Percentiles rank a stretch among this genome's conserved stretches.
Evolutionary conservation across 2,329 filamentous ascomycete species (phyloP).

Genomic region (Botrytis medusae): DNA sequence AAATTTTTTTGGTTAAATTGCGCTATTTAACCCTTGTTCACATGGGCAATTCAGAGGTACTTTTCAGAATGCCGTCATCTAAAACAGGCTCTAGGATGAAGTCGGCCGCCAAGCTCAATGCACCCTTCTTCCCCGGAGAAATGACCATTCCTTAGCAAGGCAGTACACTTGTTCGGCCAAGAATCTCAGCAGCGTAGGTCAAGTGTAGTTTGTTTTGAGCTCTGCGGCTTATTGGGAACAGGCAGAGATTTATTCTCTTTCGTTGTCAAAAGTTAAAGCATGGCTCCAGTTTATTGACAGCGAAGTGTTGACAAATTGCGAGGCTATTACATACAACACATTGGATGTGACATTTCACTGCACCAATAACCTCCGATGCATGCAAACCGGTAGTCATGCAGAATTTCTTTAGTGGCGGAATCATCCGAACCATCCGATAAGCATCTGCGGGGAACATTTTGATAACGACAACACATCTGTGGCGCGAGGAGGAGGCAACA

Average conservation of each 20-base stretch:
- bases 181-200: neutral
- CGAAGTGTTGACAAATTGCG: neutral
- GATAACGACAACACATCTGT: constrained; percentile 14
- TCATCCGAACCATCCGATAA: constrained; percentile 19
- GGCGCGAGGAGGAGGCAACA: neutral
- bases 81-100: neutral
- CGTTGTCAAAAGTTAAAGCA: neutral
- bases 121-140: neutral
- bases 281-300: constrained; percentile 11
- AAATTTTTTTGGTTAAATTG: neutral
- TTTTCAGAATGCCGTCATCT: neutral
- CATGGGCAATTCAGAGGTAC: neutral
- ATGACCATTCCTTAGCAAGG: neutral
- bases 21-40: neutral
- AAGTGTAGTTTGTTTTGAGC: neutral
- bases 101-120: neutral
- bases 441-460: constrained; percentile 9
- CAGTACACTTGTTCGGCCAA: neutral
- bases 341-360: constrained; percentile 9
- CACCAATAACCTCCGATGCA: constrained; percentile 14
- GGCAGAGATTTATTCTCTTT: neutral
- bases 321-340: neutral
- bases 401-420: constrained; percentile 7
- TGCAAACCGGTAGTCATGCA: constrained; percentile 1
- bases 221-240: neutral